Percentiles rank a stretch among this genome's conserved stretches.
Conservation (phyloP, 129 eudicot genomes). For the Saussurea involucrata region DNA sequence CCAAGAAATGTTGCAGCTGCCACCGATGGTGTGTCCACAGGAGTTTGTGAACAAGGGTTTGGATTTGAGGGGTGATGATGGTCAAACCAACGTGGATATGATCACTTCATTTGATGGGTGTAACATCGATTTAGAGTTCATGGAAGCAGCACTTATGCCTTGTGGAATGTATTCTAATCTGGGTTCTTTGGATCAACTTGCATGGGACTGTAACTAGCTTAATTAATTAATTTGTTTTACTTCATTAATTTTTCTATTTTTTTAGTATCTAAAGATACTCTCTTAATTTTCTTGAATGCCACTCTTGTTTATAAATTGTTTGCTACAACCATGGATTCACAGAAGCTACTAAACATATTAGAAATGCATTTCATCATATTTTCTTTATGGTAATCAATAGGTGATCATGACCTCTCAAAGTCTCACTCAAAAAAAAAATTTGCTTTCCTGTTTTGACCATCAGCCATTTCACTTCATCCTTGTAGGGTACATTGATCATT, state of each 20-base stretch:
- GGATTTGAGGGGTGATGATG: conserved; percentile 18
- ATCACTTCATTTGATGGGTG: conserved; percentile 40
- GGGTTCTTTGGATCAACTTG: conserved; percentile 57
- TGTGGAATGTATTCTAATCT: conserved; percentile 43
- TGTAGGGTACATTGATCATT: neutral
- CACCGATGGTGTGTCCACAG: conserved; percentile 13
- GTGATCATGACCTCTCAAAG: neutral
- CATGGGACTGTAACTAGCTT: conserved; percentile 57
- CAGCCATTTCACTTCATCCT: neutral
- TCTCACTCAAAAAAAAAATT: no score
- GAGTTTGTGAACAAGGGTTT: conserved; percentile 21
- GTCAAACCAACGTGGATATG: conserved; percentile 23
- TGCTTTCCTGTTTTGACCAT: neutral
- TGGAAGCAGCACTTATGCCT: conserved; percentile 68
- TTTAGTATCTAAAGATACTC: conserved; percentile 19
- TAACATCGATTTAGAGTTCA: conserved; percentile 67
- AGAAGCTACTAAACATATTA: neutral
- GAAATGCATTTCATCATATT: neutral
- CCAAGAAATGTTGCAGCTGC: conserved; percentile 24
- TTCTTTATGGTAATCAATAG: neutral
- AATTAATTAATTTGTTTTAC: neutral
- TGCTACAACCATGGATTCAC: neutral
- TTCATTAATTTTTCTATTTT: neutral
- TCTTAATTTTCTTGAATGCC: neutral
- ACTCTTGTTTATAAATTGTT: conserved; percentile 19